phyloP scores from a whole-genome alignment of 1,139 yeast species.

The Eremothecium cymbalariae region DNA sequence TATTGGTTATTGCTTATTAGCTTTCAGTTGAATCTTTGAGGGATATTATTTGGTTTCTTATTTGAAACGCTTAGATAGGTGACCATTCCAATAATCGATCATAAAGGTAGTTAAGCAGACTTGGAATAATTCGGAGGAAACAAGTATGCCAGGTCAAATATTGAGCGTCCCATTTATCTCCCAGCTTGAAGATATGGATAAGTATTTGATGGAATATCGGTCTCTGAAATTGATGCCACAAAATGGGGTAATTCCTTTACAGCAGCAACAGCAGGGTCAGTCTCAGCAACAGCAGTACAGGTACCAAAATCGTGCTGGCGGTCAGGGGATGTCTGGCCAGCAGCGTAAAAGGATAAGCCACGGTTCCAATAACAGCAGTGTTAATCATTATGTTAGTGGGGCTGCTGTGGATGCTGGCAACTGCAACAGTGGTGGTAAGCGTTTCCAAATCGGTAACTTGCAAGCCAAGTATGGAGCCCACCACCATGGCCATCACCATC shows the following conservation, averaged over 20 bases:
- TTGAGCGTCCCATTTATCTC: constrained; percentile 29
- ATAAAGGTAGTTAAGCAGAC: no score
- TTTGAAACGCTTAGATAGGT: no score
- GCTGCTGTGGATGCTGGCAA: not conserved
- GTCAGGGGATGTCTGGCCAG: constrained; percentile 2
- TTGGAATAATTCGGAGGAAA: not conserved
- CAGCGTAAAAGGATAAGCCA: constrained; percentile 10
- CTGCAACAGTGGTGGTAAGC: not conserved
- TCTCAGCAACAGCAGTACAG: not conserved
- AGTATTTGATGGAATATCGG: constrained; percentile 24
- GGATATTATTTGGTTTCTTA: no score
- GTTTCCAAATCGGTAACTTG: not conserved
- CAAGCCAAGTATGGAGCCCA: not conserved
- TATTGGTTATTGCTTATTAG: no score
- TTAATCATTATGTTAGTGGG: not conserved
- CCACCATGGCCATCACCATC: no score
- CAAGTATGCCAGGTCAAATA: constrained; percentile 27
- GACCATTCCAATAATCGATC: no score
- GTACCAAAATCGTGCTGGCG: not conserved
- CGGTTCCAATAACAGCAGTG: constrained; percentile 5
- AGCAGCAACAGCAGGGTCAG: not conserved
- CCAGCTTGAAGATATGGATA: constrained; percentile 31
- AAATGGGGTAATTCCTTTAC: constrained; percentile 9
- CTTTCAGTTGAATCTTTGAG: no score
- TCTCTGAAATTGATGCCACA: constrained; percentile 18